Base-by-base conservation (phyloP, 2,329 filamentous ascomycete species). In the Cladosporium sp. region DNA sequence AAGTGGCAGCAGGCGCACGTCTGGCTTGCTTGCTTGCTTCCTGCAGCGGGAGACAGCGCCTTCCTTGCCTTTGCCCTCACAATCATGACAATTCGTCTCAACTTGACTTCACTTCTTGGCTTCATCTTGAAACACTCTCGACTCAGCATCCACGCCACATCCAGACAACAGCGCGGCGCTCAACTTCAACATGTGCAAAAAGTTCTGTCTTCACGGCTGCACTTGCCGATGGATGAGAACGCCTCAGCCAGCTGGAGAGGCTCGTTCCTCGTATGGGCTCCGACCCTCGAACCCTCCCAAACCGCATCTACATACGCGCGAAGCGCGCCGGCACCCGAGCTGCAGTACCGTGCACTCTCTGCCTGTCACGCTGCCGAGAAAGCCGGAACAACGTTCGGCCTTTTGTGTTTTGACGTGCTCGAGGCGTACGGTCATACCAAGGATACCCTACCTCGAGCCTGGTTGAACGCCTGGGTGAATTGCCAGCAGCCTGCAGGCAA, bases 311-410 rank as follows among this genome's bases (percentile, higher is more conserved):
- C 33, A 11, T 4, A 35, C 33, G 33, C 33, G 33, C 33, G 33
- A 35, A 35, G 33, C 33, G 35, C 35, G 21, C 40, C 40, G n/a
- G 40, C n/a, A 46, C n/a, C 40, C 40, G 40, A 46, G 40, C n/a
- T 23, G 40, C n/a, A 46, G 40, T 46, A 46, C 40, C 40, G 40
- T 46, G 40, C 40, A 46, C 40, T 46, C 40, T 21, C 40, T 44
- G 37, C 11, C 40, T n/a, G 14, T 33, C 52, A 29, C 23, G 28
- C 52, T 55, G 28, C 52, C 52, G 52, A 55, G 52, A 33, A 23
- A 33, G 52, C 52, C 52, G 52, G 52, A 33, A 55, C 52, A 55
- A n/a, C 28, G 52, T 55, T 31, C 52, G 52, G 52, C 52, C 52
- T 55, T 55, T 31, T 29, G 26, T 28, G 28, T 53, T 33, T 31